Evolutionary conservation across 2,329 filamentous ascomycete genomes (phyloP).

Genomic region (Gaeumannomyces sp.): DNA sequence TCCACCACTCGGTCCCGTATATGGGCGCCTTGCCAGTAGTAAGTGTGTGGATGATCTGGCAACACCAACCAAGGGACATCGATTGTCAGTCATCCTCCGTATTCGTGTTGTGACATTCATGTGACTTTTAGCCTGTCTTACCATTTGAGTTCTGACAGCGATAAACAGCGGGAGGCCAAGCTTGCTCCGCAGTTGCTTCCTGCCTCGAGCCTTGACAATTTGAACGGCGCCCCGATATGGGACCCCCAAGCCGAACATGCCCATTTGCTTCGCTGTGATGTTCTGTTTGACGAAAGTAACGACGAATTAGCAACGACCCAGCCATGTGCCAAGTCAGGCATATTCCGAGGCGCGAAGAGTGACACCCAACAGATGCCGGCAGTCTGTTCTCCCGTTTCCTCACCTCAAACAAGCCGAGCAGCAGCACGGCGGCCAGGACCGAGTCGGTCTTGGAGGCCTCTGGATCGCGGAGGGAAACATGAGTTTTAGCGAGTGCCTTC

Average conservation of each 20-base stretch:
- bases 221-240: constrained; percentile 58
- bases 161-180: constrained; percentile 50
- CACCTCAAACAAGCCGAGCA: constrained; percentile 55
- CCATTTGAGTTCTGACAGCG: constrained; percentile 55
- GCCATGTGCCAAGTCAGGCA: neutral
- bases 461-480: constrained; percentile 46
- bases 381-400: constrained; percentile 10
- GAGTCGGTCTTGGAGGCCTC: constrained; percentile 45
- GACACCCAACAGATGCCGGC: too few relatives aligned
- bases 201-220: constrained; percentile 51
- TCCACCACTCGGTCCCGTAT: constrained; percentile 56
- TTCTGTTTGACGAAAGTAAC: constrained; percentile 25
- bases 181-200: constrained; percentile 47
- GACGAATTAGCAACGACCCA: neutral
- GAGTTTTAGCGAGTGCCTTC: constrained; percentile 46
- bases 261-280: constrained; percentile 48
- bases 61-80: constrained; percentile 9
- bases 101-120: neutral
- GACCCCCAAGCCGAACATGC: constrained; percentile 55
- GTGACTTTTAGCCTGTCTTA: constrained; percentile 22
- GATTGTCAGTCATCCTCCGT: neutral
- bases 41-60: constrained; percentile 50
- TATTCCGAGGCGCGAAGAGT: neutral
- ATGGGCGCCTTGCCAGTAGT: constrained; percentile 44
- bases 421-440: constrained; percentile 52